Base-by-base conservation (phyloP, 148 eudicot genomes). In the Rhododendron vialii region DNA sequence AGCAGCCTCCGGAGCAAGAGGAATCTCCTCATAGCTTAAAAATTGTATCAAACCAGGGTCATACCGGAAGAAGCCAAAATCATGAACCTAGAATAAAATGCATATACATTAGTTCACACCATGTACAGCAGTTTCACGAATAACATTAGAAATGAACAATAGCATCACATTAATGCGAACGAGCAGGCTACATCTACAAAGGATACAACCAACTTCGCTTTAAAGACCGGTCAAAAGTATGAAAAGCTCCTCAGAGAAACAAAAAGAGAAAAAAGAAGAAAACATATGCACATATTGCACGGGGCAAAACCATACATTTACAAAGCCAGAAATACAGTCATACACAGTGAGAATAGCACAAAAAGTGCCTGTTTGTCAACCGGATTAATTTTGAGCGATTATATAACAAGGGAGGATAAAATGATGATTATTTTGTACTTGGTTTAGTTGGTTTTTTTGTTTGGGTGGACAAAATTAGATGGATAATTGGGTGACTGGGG, bases 1-100 rank as follows among this genome's bases (percentile, higher is more conserved):
- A 87, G 99, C 98, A 89, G 93, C 96, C 90, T 98, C 99, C 30
- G 99, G 99, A 73, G 98, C 96, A 90, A 95, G 99, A 81, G 99
- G 95, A 83, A 98, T 98, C 93, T 98, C 99, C 87, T 98, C 99
- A 65, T 98, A 98, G 91, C 89, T 93, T 80, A 94, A 88, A 89
- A 98, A 98, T 80, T 95, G 96, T 84, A 98, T 88, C n/a, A 93
- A 94, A 87, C 88, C 84, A 61, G 99, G 98, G 86, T 95, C 99
- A 89, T 93, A 98, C 5, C 96, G 95, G 81, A 95, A 95, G 90
- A 98, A 98, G 83, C 99, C 99, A 92, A 98, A 98, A 94, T 98
- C 99, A 89, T 98, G 99, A 83, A 98, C 98, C 99, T 98, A 85
- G 55, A 86, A 45, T 61, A 83, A 86, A 83, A 74, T 75, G 22